Percentiles rank a stretch among this genome's conserved stretches.
phyloP scores from a whole-genome alignment of 371 early-diverging fungal species.

The Conidiobolus incongruus region DNA sequence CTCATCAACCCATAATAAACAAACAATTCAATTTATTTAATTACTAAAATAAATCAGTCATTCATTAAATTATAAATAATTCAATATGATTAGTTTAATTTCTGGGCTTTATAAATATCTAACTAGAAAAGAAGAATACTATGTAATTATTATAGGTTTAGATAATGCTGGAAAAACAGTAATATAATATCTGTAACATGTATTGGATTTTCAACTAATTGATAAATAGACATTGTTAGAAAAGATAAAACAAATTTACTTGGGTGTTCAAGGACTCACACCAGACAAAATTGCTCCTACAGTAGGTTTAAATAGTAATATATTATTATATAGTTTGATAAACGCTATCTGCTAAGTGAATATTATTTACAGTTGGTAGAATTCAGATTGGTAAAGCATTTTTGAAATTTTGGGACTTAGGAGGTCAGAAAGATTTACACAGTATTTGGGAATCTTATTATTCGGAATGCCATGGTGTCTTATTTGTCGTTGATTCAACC shows the following conservation, averaged over 20 bases:
- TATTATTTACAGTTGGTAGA: slow-evolving; percentile 44
- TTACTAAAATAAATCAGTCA: no score
- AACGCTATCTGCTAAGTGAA: no score
- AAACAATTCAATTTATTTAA: no score
- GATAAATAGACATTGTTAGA: slow-evolving; percentile 55
- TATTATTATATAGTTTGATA: no score
- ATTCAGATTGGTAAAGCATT: slow-evolving; percentile 34
- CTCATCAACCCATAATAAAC: no score
- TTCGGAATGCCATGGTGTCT: slow-evolving; percentile 74
- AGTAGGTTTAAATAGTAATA: slow-evolving; percentile 81
- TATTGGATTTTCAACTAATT: background rate
- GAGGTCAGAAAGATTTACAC: slow-evolving; percentile 74
- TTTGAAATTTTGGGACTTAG: slow-evolving; percentile 86
- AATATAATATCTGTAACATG: slow-evolving; percentile 5
- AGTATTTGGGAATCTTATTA: slow-evolving; percentile 87
- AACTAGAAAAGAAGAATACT: slow-evolving; percentile 74
- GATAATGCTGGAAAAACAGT: slow-evolving; percentile 95
- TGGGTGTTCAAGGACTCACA: slow-evolving; percentile 41
- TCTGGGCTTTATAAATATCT: slow-evolving; percentile 69
- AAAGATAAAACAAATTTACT: slow-evolving; percentile 48
- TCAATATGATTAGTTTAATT: slow-evolving; percentile 70
- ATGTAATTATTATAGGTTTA: slow-evolving; percentile 80
- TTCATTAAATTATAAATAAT: no score
- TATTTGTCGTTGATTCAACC: slow-evolving; percentile 81
- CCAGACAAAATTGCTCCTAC: slow-evolving; percentile 88